phyloP scores from a whole-genome alignment of 805 yeast species.

The Candida krabiensis region DNA sequence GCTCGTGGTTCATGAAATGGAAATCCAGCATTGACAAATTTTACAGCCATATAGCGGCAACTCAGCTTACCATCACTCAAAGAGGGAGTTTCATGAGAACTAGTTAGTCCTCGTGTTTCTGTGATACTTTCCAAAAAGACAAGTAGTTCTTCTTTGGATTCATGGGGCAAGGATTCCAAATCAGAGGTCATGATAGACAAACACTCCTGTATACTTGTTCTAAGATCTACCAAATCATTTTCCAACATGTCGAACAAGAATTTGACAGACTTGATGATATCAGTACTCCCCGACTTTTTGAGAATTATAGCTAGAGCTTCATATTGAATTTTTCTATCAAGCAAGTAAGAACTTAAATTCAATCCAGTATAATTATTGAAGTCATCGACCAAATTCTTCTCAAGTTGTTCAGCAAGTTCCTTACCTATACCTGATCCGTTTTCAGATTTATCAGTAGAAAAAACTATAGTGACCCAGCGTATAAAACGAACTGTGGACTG shows the following conservation, averaged over 20 bases:
- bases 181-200: constrained; percentile 57
- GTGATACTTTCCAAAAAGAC: constrained; percentile 26
- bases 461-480: constrained; percentile 50
- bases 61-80: constrained; percentile 39
- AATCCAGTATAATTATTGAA: constrained; percentile 35
- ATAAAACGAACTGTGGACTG: constrained; percentile 62
- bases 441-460: constrained; percentile 13
- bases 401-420: constrained; percentile 52
- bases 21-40: constrained; percentile 61
- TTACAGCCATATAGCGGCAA: constrained; percentile 62
- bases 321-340: constrained; percentile 64
- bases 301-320: constrained; percentile 75
- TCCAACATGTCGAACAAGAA: constrained; percentile 72
- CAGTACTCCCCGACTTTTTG: constrained; percentile 42
- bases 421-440: constrained; percentile 34
- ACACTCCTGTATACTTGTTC: constrained; percentile 70
- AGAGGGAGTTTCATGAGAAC: constrained; percentile 29
- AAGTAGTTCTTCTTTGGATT: constrained; percentile 44
- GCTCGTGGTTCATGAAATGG: constrained; percentile 69
- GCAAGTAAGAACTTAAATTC: constrained; percentile 28
- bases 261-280: constrained; percentile 52
- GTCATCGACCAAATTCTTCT: constrained; percentile 40
- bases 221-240: constrained; percentile 61
- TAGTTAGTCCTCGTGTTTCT: not conserved
- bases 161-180: constrained; percentile 39